Conservation (phyloP, 2,329 filamentous ascomycete species). For the Tympanopsis confertula region DNA sequence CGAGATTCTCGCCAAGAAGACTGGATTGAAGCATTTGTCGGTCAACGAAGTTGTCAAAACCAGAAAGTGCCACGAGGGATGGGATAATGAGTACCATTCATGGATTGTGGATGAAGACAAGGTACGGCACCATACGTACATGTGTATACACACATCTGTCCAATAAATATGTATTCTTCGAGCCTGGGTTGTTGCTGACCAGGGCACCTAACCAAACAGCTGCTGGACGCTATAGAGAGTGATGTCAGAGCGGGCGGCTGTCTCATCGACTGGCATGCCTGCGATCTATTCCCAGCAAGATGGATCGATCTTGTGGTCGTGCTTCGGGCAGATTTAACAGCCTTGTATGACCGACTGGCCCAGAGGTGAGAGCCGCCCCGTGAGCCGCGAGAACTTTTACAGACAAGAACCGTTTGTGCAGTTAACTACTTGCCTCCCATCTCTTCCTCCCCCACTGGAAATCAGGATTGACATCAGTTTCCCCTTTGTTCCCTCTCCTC, state of each 20-base stretch:
- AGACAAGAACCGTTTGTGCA: too few species aligned
- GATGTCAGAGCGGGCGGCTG: constrained; percentile 69
- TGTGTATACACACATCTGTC: constrained; percentile 2
- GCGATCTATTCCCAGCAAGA: constrained; percentile 82
- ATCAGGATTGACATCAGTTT: too few species aligned
- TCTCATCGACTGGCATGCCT: constrained; percentile 96
- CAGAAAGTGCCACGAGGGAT: constrained; percentile 74
- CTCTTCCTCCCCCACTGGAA: too few species aligned
- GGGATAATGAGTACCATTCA: constrained; percentile 72
- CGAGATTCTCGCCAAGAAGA: constrained; percentile 65
- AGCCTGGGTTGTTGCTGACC: too few species aligned
- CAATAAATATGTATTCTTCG: background rate
- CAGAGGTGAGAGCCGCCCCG: constrained; percentile 40
- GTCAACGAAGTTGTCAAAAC: constrained; percentile 91
- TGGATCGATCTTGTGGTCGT: constrained; percentile 96
- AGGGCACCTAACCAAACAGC: too few species aligned
- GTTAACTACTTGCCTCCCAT: too few species aligned
- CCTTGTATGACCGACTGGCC: constrained; percentile 74
- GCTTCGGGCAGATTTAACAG: constrained; percentile 65
- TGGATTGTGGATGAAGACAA: constrained; percentile 97
- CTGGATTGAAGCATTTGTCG: constrained; percentile 69
- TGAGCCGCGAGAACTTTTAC: too few species aligned
- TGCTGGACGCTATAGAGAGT: constrained; percentile 81
- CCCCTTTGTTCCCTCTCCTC: too few species aligned
- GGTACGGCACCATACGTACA: constrained; percentile 30